Percentiles rank a stretch among this genome's conserved stretches.
Evolutionary conservation across 2,329 filamentous ascomycete species (phyloP).

Genomic region (Fusarium staphyleae): DNA sequence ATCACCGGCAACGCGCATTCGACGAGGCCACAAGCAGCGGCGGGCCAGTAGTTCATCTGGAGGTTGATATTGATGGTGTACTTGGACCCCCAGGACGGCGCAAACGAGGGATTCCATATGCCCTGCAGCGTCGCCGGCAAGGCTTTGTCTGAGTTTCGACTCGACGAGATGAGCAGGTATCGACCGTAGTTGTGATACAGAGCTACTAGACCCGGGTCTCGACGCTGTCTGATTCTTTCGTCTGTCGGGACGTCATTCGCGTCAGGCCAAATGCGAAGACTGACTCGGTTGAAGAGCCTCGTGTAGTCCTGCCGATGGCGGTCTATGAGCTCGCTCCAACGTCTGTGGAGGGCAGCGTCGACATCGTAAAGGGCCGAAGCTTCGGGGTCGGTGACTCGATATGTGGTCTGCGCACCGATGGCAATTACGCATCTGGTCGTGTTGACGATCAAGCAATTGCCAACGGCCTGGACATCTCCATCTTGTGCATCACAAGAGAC

Average conservation of each 20-base stretch:
- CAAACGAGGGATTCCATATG: conserved; percentile 46
- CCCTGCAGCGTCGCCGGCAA: conserved; percentile 48
- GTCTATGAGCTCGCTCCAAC: conserved; percentile 21
- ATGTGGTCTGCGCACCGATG: conserved; percentile 37
- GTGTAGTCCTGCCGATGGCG: conserved; percentile 34
- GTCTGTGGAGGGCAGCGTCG: conserved; percentile 24
- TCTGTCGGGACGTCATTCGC: conserved; percentile 34
- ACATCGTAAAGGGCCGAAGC: conserved; percentile 35
- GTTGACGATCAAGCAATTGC: conserved; percentile 26
- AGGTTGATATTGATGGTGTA: conserved; percentile 61
- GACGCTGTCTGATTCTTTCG: conserved; percentile 12
- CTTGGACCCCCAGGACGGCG: conserved; percentile 54
- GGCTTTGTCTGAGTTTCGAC: conserved; percentile 30
- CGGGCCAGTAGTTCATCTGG: conserved; percentile 62
- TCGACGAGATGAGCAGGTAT: conserved; percentile 43
- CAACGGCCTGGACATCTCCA: conserved; percentile 18
- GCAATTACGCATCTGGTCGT: conserved; percentile 21
- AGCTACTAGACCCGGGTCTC: conserved; percentile 40
- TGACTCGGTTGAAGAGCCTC: conserved; percentile 20
- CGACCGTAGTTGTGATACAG: conserved; percentile 46
- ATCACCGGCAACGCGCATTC: conserved; percentile 53
- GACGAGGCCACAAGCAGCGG: conserved; percentile 43
- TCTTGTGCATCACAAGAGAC: conserved; percentile 2
- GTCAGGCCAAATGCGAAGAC: conserved; percentile 34
- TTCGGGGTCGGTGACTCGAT: conserved; percentile 29